phyloP scores from a whole-genome alignment of 2,329 filamentous ascomycete genomes.

The Penicillium olsonii region DNA sequence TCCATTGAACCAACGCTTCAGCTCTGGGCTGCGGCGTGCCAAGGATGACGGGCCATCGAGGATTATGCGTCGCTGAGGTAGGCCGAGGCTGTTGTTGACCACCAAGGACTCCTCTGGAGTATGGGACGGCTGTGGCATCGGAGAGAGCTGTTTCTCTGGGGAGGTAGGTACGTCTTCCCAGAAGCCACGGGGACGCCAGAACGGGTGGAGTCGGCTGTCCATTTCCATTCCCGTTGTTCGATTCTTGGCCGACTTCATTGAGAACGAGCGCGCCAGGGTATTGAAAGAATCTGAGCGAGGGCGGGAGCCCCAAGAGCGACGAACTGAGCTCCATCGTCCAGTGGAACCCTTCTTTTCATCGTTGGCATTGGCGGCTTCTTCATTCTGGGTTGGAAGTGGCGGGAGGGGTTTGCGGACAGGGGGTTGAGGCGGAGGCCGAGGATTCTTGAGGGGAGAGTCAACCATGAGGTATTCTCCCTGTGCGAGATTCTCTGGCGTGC shows the following conservation, averaged over 20 bases:
- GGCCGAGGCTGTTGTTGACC: slow-evolving; percentile 58
- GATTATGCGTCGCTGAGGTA: slow-evolving; percentile 52
- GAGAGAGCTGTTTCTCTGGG: slow-evolving; percentile 38
- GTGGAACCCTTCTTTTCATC: slow-evolving; percentile 23
- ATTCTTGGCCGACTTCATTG: slow-evolving; percentile 44
- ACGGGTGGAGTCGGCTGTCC: slow-evolving; percentile 57
- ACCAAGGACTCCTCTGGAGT: slow-evolving; percentile 39
- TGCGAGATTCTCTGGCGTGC: slow-evolving; percentile 28
- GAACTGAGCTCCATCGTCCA: slow-evolving; percentile 40
- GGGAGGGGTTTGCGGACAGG: slow-evolving; percentile 59
- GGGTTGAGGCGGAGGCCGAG: slow-evolving; percentile 58
- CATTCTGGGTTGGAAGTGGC: slow-evolving; percentile 50
- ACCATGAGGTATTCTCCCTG: slow-evolving; percentile 32
- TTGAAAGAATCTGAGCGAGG: slow-evolving; percentile 44
- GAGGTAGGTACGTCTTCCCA: slow-evolving; percentile 58
- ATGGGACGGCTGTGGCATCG: slow-evolving; percentile 29
- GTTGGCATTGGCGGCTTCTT: slow-evolving; percentile 1
- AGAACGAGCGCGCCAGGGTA: slow-evolving; percentile 40
- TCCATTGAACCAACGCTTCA: slow-evolving; percentile 27
- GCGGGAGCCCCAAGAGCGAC: slow-evolving; percentile 39
- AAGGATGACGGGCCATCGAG: slow-evolving; percentile 43
- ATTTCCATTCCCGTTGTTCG: slow-evolving; percentile 45
- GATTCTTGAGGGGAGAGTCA: slow-evolving; percentile 62
- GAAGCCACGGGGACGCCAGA: slow-evolving; percentile 65
- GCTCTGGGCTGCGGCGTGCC: slow-evolving; percentile 34